Evolutionary conservation across 768 basidiomycete species (phyloP), one percentile per base, ranked within the genome.

Genomic region (Mycena haematopus): DNA sequence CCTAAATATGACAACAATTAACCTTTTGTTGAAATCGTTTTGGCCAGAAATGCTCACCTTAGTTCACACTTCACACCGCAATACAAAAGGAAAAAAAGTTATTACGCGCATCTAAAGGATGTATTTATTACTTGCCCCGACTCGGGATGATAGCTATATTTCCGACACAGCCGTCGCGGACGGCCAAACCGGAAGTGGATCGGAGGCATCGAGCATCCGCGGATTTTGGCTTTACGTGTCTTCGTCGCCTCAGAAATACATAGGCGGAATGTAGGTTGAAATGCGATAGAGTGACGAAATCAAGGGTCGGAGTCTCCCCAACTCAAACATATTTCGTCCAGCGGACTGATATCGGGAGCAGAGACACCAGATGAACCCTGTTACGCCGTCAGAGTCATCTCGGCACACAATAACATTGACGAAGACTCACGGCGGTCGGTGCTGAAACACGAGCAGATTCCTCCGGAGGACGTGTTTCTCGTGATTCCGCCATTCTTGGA

Each of bases 321-420:
- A 29, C 56, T 67, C 52, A 60, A 29, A 52, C 66, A 67, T 33
- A 67, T 61, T 52, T 67, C 62, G 22, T 67, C 56, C 14, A 67
- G 59, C n/a, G 66, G 56, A 14, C 57, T 40, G 3, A 57, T 35
- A 13, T 44, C 19, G n/a, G 57, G 54, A 17, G 50, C 50, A 3
- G 61, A 22, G 2, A 6, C 21, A 22, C 29, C 29, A 22, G 62
- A 27, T 6, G 60, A 10, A 15, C n/a, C 54, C 62, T 56, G 58
- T 45, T 13, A 38, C 42, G 11, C 29, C 27, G 25, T 52, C 9
- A 54, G 27, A 25, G 9, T 25, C 10, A 24, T 46, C 5, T 15
- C 10, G 3, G 27, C 14, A 1, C 15, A 7, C 4, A 3, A 25
- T 11, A 24, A 22, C 11, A 17, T 14, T 22, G 4, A 42, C 22